Evolutionary conservation across 345 rosid species (phyloP), one percentile per base, ranked within the genome.

Genomic region (Dovyalis caffra): DNA sequence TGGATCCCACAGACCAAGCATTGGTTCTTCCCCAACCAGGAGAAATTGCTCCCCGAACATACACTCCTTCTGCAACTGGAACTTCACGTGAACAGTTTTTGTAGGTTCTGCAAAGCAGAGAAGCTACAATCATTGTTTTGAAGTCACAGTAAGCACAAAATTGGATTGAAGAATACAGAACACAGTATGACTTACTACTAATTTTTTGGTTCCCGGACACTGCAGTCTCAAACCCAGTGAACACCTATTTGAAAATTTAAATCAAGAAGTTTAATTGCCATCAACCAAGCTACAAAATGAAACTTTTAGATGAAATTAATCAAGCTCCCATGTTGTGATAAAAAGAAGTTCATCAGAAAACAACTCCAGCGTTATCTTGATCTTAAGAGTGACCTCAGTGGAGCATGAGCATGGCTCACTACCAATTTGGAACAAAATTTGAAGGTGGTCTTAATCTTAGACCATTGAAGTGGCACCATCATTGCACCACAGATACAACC

Each of bases 1-100:
- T 8, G 82, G 80, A 76, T 83, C 35, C 86, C 86, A 78, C 14
- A 49, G 53, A 33, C 84, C 86, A 69, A 83, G 57, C 57, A 60
- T 68, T 15, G 76, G 80, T 2, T 73, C 72, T 68, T 77, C 78
- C 8, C 85, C 83, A 20, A 77, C 81, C 75, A 84, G 60, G 57
- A 76, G 33, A 57, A 81, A 45, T 38, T 74, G 58, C 12, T 79
- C 83, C 5, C 79, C 81, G 58, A 70, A 84, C 32, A 23, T 26
- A 28, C 81, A 81, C 66, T 71, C 66, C 67, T 74, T 76, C 49
- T 74, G 83, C 75, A 81, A 16, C 77, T 76, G 79, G 68, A 85
- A 77, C 70, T 74, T 85, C 49, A 82, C 78, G 49, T 69, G 81
- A 28, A 71, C 76, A 21, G 77, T 78, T 32, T 76, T 84, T 49